These are phyloP conservation scores for Pseudocohnilembus persalinus DNA, from an alignment of 169 alveolate species.

Conservation along the genomic window DNA sequence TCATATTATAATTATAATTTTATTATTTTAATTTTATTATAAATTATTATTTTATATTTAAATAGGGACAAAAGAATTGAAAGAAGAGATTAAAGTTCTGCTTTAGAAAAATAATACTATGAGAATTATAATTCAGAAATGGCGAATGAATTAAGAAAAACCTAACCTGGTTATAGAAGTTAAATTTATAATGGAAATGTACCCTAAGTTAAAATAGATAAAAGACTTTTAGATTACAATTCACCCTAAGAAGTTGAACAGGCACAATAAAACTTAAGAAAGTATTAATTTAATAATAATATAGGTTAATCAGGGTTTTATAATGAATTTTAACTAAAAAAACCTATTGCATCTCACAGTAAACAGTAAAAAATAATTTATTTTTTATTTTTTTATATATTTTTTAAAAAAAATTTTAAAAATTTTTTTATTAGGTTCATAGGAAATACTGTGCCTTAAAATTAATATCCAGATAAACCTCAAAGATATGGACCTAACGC, in stretches of 20 bases:
- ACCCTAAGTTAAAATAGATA: background rate
- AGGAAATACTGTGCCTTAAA: background rate
- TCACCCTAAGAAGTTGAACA: too few relatives aligned
- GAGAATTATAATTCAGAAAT: background rate
- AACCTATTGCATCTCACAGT: background rate
- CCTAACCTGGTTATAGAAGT: background rate
- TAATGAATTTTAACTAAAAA: background rate
- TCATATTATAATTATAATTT: too few relatives aligned
- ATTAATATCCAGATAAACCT: background rate
- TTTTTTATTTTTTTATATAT: too few relatives aligned
- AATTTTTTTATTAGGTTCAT: background rate
- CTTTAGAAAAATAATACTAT: background rate
- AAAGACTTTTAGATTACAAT: background rate
- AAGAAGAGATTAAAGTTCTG: background rate
- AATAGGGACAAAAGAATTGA: background rate
- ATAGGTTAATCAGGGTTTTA: background rate
- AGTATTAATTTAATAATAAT: too few relatives aligned
- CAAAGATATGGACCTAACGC: background rate
- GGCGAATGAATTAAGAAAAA: background rate
- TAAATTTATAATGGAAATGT: background rate
- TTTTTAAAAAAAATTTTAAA: too few relatives aligned
- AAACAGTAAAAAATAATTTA: background rate
- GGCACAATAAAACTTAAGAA: too few relatives aligned
- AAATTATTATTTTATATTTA: too few relatives aligned
- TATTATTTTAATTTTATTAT: too few relatives aligned